A percentile compares a stretch with the other conserved stretches of the same genome.
phyloP scores from a whole-genome alignment of 1,139 yeast species.

The Debaryomyces udenii region DNA sequence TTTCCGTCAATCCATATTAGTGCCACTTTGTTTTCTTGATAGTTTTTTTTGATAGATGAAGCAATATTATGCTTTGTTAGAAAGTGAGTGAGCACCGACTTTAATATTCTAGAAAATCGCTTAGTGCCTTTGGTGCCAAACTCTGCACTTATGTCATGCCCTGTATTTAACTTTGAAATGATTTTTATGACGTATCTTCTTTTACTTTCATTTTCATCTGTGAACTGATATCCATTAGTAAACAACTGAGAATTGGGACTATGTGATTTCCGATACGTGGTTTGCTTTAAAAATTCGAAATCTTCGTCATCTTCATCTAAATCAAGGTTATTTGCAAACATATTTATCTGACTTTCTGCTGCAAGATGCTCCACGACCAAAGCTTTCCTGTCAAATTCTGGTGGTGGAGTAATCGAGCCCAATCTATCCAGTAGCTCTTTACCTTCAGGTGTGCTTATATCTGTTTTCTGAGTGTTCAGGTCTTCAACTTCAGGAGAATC shows the following conservation, averaged over 20 bases:
- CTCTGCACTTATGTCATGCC: conserved; percentile 19
- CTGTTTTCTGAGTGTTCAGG: neutral
- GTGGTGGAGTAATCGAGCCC: conserved; percentile 16
- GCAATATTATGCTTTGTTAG: conserved; percentile 11
- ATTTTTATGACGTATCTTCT: conserved; percentile 37
- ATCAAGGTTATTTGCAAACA: neutral
- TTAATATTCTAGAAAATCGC: conserved; percentile 22
- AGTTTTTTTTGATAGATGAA: conserved; percentile 2
- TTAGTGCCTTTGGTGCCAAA: conserved; percentile 40
- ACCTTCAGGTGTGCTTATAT: neutral
- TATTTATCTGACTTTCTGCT: conserved; percentile 1
- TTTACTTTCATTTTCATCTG: conserved; percentile 30
- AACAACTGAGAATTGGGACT: conserved; percentile 2
- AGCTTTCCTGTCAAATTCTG: conserved; percentile 16
- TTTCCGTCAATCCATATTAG: conserved; percentile 49
- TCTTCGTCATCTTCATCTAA: conserved; percentile 18
- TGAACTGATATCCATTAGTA: conserved; percentile 23
- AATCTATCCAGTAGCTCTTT: neutral
- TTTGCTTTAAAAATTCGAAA: conserved; percentile 11
- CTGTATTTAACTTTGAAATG: conserved; percentile 31
- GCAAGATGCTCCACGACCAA: conserved; percentile 1
- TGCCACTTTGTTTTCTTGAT: conserved; percentile 19
- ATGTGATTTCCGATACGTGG: conserved; percentile 1
- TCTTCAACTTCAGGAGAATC: neutral
- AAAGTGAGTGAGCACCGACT: conserved; percentile 22